These are phyloP conservation scores for Peronospora tabacina DNA, from an alignment of 352 stramenopile genomes.

Conservation along the genomic window DNA sequence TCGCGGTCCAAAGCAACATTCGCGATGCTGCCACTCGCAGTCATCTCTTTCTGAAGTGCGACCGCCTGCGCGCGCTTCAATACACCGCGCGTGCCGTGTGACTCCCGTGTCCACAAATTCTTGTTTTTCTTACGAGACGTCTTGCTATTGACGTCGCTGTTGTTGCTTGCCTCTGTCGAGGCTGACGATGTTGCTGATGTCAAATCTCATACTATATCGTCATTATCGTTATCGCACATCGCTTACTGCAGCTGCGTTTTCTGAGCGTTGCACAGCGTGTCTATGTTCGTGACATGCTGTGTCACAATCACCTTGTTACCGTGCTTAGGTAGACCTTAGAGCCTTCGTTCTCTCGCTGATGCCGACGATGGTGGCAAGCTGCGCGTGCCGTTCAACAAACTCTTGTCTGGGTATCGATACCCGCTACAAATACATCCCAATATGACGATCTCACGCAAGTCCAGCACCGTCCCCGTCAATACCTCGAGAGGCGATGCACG, in stretches of 20 bases:
- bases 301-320: background rate
- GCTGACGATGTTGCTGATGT: background rate
- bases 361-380: background rate
- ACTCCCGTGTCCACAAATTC: background rate
- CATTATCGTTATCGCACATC: background rate
- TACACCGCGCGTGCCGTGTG: background rate
- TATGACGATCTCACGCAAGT: conserved; percentile 4
- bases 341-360: background rate
- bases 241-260: background rate
- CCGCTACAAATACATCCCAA: conserved; percentile 8
- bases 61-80: background rate
- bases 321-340: background rate
- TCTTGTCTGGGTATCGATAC: conserved; percentile 3
- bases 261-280: background rate
- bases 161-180: background rate
- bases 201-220: background rate
- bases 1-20: background rate
- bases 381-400: background rate
- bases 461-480: background rate
- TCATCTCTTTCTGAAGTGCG: background rate
- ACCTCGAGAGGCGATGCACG: conserved; percentile 5
- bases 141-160: background rate
- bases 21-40: background rate
- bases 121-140: background rate
- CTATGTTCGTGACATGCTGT: background rate